A percentile compares a stretch with the other conserved stretches of the same genome.
Evolutionary conservation across 768 basidiomycete genomes (phyloP).

Genomic region (Clitopilus hobsonii): DNA sequence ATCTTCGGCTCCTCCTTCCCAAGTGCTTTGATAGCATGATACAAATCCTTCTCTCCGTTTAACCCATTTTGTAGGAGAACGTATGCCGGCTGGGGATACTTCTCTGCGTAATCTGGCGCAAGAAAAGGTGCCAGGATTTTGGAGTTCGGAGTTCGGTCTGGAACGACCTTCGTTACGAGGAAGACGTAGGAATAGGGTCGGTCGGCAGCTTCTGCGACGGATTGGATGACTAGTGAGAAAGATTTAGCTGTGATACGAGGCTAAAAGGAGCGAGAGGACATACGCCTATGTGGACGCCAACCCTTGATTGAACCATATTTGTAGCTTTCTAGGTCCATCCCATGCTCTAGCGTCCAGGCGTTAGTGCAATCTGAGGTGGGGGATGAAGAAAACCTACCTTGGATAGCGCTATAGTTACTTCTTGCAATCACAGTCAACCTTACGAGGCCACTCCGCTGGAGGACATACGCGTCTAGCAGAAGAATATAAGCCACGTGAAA

Average conservation of each 20-base stretch:
- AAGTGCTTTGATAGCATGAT: slow-evolving; percentile 41
- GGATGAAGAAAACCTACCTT: slow-evolving; percentile 25
- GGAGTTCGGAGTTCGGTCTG: slow-evolving; percentile 57
- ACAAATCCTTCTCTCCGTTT: slow-evolving; percentile 63
- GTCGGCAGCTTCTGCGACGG: slow-evolving; percentile 57
- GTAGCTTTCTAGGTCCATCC: slow-evolving; percentile 49
- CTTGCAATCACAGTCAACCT: slow-evolving; percentile 70
- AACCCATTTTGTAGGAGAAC: slow-evolving; percentile 71
- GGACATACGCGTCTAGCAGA: slow-evolving; percentile 54
- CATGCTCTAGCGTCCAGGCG: slow-evolving; percentile 32
- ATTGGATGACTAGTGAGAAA: slow-evolving; percentile 43
- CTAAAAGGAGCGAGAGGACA: slow-evolving; percentile 4
- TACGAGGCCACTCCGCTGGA: slow-evolving; percentile 52
- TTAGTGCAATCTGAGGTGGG: background rate
- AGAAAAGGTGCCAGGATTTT: slow-evolving; percentile 53
- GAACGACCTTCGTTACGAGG: slow-evolving; percentile 68
- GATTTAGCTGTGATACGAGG: background rate
- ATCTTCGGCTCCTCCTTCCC: slow-evolving; percentile 42
- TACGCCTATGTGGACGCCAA: slow-evolving; percentile 65
- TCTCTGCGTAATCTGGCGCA: slow-evolving; percentile 37
- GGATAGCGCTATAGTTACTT: slow-evolving; percentile 57
- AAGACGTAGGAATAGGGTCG: slow-evolving; percentile 60
- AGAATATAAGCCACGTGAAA: no score
- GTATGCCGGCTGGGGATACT: slow-evolving; percentile 49
- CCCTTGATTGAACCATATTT: slow-evolving; percentile 58